Percentiles rank a stretch among this genome's conserved stretches.
phyloP scores from a whole-genome alignment of 192 early-diverging fungal species.

The Umbelopsis sp. region DNA sequence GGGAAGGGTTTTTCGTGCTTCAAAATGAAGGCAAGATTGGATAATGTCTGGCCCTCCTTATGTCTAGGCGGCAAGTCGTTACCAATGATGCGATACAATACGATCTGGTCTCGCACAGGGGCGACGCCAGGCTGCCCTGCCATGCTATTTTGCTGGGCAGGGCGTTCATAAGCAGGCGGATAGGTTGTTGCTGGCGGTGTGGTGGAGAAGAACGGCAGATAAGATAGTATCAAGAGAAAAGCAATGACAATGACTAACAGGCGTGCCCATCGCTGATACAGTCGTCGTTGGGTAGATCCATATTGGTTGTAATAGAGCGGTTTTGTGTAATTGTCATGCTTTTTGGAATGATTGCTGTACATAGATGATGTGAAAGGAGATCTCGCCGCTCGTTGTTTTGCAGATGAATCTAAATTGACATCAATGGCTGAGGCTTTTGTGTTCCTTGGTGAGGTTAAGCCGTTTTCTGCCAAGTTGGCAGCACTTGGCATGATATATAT shows the following conservation, averaged over 20 bases:
- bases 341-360: slow-evolving; percentile 14
- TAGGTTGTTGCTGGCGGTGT: background rate
- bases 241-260: background rate
- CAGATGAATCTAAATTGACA: background rate
- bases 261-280: slow-evolving; percentile 9
- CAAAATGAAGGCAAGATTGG: slow-evolving; percentile 62
- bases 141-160: background rate
- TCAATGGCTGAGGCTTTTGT: slow-evolving; percentile 2
- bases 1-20: slow-evolving; percentile 61
- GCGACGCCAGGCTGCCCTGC: background rate
- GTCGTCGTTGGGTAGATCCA: background rate
- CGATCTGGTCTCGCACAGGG: slow-evolving; percentile 39
- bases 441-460: slow-evolving; percentile 8
- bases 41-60: slow-evolving; percentile 60
- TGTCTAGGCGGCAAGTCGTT: slow-evolving; percentile 68
- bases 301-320: slow-evolving; percentile 16
- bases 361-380: slow-evolving; percentile 11
- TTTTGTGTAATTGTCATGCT: slow-evolving; percentile 12
- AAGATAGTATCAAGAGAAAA: slow-evolving; percentile 7
- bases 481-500: slow-evolving; percentile 21
- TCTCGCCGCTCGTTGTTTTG: background rate
- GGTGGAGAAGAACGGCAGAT: slow-evolving; percentile 3
- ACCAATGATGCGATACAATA: slow-evolving; percentile 60
- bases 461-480: slow-evolving; percentile 20
- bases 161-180: slow-evolving; percentile 7